phyloP scores from a whole-genome alignment of 331 rosid species.

The Ulmus americana region DNA sequence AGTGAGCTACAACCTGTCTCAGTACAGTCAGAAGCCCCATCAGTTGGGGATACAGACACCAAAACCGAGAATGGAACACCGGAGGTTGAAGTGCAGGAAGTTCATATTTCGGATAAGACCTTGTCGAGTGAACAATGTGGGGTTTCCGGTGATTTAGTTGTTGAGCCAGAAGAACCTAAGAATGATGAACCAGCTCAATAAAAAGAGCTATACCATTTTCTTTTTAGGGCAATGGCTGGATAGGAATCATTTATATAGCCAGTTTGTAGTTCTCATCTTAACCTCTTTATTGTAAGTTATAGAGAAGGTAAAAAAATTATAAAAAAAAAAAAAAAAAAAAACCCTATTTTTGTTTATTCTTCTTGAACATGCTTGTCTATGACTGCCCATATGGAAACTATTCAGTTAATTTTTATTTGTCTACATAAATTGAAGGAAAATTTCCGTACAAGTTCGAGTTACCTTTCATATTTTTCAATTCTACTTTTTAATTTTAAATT shows the following conservation, averaged over 20 bases:
- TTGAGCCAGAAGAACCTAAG: slow-evolving; percentile 11
- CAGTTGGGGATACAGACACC: slow-evolving; percentile 14
- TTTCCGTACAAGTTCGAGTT: too few relatives aligned
- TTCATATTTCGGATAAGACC: not conserved
- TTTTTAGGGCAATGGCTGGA: not conserved
- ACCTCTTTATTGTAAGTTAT: not conserved
- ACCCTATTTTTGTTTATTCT: not conserved
- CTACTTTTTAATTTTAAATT: too few relatives aligned
- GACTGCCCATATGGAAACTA: not conserved
- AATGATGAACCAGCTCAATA: slow-evolving; percentile 7
- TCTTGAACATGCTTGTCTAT: not conserved
- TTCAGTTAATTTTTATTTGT: not conserved
- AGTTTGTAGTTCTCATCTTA: not conserved
- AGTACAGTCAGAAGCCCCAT: slow-evolving; percentile 16
- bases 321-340: not conserved
- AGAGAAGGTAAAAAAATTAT: not conserved
- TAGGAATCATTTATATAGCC: not conserved
- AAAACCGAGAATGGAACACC: slow-evolving; percentile 30
- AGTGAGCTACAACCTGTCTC: slow-evolving; percentile 18
- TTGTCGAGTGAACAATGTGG: not conserved
- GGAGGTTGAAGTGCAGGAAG: slow-evolving; percentile 24
- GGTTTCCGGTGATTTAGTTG: slow-evolving; percentile 3
- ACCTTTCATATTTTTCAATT: too few relatives aligned
- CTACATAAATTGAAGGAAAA: too few relatives aligned
- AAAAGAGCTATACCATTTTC: not conserved